phyloP scores from a whole-genome alignment of 2,329 filamentous ascomycete species.

The Diplodia scrobiculata region DNA sequence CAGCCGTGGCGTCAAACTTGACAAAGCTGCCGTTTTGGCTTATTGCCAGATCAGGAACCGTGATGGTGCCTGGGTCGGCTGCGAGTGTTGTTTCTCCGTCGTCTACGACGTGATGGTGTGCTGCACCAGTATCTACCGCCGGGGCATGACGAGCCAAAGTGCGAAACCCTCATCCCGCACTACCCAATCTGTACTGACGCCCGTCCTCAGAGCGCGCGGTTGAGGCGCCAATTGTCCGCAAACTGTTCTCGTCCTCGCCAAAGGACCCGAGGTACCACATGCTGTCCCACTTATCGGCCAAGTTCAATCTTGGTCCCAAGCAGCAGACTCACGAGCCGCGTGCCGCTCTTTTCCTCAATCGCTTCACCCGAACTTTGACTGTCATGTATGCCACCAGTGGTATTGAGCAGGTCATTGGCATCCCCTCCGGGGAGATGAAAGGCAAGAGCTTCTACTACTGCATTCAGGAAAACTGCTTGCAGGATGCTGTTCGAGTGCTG shows the following conservation, averaged over 20 bases:
- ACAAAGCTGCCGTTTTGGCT: constrained; percentile 81
- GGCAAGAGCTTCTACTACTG: constrained; percentile 85
- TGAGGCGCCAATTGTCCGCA: constrained; percentile 75
- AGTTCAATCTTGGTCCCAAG: constrained; percentile 64
- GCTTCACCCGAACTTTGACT: constrained; percentile 78
- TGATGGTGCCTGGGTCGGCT: constrained; percentile 72
- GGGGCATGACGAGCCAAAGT: constrained; percentile 72
- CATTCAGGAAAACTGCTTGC: constrained; percentile 74
- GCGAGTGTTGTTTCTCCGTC: constrained; percentile 86
- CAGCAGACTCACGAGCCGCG: constrained; percentile 71
- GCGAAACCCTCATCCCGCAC: constrained; percentile 45
- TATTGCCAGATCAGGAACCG: constrained; percentile 73
- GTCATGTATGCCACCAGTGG: constrained; percentile 86
- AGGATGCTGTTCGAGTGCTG: constrained; percentile 74
- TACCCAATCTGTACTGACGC: constrained; percentile 31
- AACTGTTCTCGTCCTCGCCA: constrained; percentile 78
- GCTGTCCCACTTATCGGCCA: constrained; percentile 80
- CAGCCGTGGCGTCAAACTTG: constrained; percentile 70
- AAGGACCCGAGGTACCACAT: constrained; percentile 86
- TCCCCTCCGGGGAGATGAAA: constrained; percentile 68
- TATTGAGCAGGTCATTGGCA: constrained; percentile 72
- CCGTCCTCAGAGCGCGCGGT: constrained; percentile 66
- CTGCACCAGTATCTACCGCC: constrained; percentile 75
- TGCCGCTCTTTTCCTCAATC: constrained; percentile 80
- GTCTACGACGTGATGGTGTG: constrained; percentile 87